These are phyloP conservation scores for Physcomitrium patens DNA, from an alignment of 225 moss, liverwort and hornwort species.

Conservation along the genomic window DNA sequence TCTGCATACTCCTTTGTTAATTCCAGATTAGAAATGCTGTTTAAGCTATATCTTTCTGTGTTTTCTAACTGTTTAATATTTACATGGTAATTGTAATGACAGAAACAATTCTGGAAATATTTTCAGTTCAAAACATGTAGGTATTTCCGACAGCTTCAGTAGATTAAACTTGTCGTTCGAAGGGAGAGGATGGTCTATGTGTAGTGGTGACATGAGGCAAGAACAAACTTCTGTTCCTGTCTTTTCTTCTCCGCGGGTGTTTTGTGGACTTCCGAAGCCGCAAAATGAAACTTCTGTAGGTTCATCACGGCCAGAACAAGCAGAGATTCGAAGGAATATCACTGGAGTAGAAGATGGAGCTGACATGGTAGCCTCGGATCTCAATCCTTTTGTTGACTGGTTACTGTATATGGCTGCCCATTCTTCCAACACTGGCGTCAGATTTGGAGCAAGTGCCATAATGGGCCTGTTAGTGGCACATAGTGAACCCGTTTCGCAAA, in stretches of 20 bases:
- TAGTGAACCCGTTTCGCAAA: conserved; percentile 73
- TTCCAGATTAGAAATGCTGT: background rate
- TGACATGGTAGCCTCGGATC: conserved; percentile 33
- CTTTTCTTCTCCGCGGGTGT: conserved; percentile 78
- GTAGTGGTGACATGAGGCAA: conserved; percentile 31
- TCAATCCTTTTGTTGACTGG: conserved; percentile 63
- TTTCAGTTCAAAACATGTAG: conserved; percentile 33
- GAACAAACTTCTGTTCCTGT: conserved; percentile 40
- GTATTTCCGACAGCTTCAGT: conserved; percentile 40
- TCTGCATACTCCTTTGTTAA: background rate
- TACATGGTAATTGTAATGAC: conserved; percentile 22
- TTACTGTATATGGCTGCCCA: conserved; percentile 60
- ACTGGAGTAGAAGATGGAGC: conserved; percentile 32
- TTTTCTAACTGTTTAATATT: conserved; percentile 14
- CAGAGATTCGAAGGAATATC: conserved; percentile 25
- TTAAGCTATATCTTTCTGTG: background rate
- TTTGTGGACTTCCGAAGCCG: conserved; percentile 34
- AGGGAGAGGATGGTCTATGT: conserved; percentile 55
- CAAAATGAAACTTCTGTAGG: conserved; percentile 30
- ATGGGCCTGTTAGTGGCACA: conserved; percentile 76
- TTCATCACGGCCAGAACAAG: conserved; percentile 37
- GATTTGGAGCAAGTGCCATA: conserved; percentile 72
- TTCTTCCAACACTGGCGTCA: conserved; percentile 60
- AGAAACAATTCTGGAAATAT: conserved; percentile 26
- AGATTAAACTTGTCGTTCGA: conserved; percentile 41